phyloP scores from a whole-genome alignment of 768 basidiomycete species.

The Lactifluus subvellereus region DNA sequence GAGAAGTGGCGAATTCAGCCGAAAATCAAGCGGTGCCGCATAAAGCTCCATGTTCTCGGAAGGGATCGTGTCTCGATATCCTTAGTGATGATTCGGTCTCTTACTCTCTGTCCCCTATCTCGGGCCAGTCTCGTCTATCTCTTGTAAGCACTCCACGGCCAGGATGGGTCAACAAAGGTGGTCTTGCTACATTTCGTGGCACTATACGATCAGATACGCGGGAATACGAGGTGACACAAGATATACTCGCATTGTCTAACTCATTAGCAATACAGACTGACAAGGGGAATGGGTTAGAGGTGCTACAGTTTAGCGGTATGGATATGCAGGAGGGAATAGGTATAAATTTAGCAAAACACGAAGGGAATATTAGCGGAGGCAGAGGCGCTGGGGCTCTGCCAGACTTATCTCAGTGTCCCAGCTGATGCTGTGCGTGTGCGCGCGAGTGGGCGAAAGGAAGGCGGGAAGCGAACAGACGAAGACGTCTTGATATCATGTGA shows the following conservation, averaged over 20 bases:
- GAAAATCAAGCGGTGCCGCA: no score
- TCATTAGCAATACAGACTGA: conserved; percentile 9
- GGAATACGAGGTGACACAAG: neutral
- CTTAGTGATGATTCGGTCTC: no score
- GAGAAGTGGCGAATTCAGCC: no score
- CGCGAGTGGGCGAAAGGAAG: neutral
- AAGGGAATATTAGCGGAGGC: neutral
- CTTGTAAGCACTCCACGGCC: no score
- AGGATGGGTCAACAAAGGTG: no score
- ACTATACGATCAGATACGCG: no score
- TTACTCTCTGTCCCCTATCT: no score
- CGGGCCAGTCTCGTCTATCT: no score
- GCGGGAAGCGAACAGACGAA: neutral
- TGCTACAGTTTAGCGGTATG: conserved; percentile 3
- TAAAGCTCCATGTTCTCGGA: no score
- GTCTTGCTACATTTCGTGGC: no score
- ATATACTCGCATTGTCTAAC: neutral
- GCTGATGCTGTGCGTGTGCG: neutral
- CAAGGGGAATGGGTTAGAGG: neutral
- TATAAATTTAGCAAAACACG: conserved; percentile 19
- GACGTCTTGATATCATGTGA: conserved; percentile 31
- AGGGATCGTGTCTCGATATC: no score
- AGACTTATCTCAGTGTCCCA: neutral
- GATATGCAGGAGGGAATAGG: conserved; percentile 2
- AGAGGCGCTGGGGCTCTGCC: no score